Percentiles rank a stretch among this genome's conserved stretches.
These are phyloP conservation scores for Mucuna pruriens DNA, from an alignment of 306 rosid species.

Conservation along the genomic window DNA sequence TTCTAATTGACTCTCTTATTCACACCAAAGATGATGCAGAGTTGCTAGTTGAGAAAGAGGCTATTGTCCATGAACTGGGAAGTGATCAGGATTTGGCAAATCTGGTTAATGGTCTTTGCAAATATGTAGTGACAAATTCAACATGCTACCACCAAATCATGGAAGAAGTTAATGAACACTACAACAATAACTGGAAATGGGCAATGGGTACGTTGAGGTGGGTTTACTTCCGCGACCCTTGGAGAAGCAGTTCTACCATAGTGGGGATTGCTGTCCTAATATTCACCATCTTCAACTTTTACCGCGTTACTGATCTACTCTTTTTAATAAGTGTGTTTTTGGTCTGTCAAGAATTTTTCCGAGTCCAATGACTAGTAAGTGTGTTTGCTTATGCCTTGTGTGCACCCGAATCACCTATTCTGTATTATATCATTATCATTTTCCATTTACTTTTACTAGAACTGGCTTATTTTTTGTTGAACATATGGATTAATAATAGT, in stretches of 20 bases:
- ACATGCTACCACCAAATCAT: constrained; percentile 39
- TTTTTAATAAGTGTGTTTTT: too few relatives aligned
- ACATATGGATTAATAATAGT: neutral
- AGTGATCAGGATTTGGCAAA: constrained; percentile 48
- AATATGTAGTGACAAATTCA: constrained; percentile 40
- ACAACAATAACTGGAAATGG: constrained; percentile 49
- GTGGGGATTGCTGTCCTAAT: constrained; percentile 47
- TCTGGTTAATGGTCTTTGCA: constrained; percentile 48
- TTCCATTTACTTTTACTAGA: neutral
- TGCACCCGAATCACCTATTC: neutral
- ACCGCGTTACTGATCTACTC: constrained; percentile 13
- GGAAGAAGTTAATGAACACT: constrained; percentile 39
- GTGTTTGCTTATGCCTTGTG: too few relatives aligned
- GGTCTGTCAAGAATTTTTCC: too few relatives aligned
- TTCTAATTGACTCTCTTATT: constrained; percentile 50
- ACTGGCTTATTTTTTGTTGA: constrained; percentile 2
- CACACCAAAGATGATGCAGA: constrained; percentile 56
- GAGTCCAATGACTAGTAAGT: too few relatives aligned
- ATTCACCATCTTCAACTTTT: constrained; percentile 43
- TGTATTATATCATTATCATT: neutral
- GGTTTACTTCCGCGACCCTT: constrained; percentile 60
- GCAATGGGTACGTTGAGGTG: constrained; percentile 47
- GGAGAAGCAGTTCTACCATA: constrained; percentile 61
- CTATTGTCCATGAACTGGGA: constrained; percentile 48
- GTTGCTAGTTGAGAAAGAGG: constrained; percentile 49